phyloP scores from a whole-genome alignment of 352 stramenopile species.

The Pythium folliculosum region DNA sequence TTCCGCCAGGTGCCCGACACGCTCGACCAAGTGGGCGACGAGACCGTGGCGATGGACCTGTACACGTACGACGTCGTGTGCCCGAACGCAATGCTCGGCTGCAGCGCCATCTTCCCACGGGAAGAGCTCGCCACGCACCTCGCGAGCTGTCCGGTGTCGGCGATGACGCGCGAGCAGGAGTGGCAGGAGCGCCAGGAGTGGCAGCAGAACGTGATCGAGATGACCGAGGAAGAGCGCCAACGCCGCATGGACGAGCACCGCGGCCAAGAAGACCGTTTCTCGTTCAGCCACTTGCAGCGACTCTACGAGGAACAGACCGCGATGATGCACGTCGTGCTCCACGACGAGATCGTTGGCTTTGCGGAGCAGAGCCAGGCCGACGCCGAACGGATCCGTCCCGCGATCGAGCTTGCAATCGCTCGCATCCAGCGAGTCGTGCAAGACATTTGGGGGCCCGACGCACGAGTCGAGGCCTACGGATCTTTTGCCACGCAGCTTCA shows the following conservation, averaged over 20 bases:
- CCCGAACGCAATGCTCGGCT: constrained; percentile 79
- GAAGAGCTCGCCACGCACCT: constrained; percentile 73
- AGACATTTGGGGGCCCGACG: constrained; percentile 45
- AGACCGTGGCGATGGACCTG: constrained; percentile 55
- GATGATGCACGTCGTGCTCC: constrained; percentile 75
- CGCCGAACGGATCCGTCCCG: constrained; percentile 33
- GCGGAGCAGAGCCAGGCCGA: constrained; percentile 47
- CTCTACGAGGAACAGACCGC: constrained; percentile 81
- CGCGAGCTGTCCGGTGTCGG: constrained; percentile 60
- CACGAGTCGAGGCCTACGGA: constrained; percentile 68
- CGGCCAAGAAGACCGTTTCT: constrained; percentile 41
- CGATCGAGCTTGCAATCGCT: constrained; percentile 57
- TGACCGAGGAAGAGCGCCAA: constrained; percentile 73
- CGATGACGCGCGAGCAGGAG: constrained; percentile 76
- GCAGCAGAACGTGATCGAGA: constrained; percentile 61
- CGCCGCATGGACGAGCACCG: constrained; percentile 62
- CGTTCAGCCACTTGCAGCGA: constrained; percentile 68
- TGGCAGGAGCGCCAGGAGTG: constrained; percentile 74
- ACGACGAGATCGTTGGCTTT: constrained; percentile 78
- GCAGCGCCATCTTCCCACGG: constrained; percentile 75
- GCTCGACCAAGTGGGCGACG: constrained; percentile 62
- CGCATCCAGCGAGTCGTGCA: constrained; percentile 49
- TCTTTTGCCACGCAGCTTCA: constrained; percentile 77
- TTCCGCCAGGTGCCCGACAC: constrained; percentile 81
- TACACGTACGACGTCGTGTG: constrained; percentile 86